Evolutionary conservation across 352 stramenopile genomes (phyloP).

Genomic region (Globisporangium canariense): DNA sequence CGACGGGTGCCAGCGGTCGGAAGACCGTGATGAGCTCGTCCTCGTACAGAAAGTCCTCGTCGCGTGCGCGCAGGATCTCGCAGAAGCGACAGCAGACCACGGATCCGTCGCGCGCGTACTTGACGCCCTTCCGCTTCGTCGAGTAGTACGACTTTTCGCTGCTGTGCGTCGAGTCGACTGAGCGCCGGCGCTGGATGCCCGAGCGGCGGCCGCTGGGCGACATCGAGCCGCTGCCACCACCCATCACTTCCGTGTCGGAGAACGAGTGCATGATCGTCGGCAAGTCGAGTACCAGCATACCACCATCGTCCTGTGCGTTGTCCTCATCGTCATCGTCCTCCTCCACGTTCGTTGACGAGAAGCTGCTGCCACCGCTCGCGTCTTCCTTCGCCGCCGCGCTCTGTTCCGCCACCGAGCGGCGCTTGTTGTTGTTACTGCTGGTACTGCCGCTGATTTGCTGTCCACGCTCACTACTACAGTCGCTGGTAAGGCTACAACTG

Average conservation of each 20-base stretch:
- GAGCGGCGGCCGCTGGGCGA: conserved; percentile 9
- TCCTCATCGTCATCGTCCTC: conserved; percentile 11
- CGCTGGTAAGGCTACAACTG: not conserved
- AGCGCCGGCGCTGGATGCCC: conserved; percentile 13
- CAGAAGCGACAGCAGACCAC: conserved; percentile 81
- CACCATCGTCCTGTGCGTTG: conserved; percentile 7
- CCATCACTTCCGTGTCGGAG: conserved; percentile 44
- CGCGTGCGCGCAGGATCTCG: conserved; percentile 62
- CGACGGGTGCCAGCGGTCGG: conserved; percentile 62
- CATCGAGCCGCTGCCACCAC: conserved; percentile 20
- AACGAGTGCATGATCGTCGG: conserved; percentile 31
- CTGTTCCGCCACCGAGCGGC: not conserved
- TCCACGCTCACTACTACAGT: not conserved
- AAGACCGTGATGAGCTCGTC: conserved; percentile 78
- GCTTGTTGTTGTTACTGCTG: not conserved
- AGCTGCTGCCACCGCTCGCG: conserved; percentile 16
- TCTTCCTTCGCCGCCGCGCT: conserved; percentile 4
- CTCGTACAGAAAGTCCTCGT: conserved; percentile 78
- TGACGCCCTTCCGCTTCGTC: conserved; percentile 70
- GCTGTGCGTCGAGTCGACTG: conserved; percentile 19
- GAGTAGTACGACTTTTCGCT: conserved; percentile 35
- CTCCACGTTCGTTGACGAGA: conserved; percentile 14
- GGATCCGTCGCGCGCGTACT: conserved; percentile 55
- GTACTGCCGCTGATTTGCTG: not conserved
- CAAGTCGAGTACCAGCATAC: conserved; percentile 9